phyloP scores from a whole-genome alignment of 148 eudicot genomes.

The Fagopyrum esculentum region DNA sequence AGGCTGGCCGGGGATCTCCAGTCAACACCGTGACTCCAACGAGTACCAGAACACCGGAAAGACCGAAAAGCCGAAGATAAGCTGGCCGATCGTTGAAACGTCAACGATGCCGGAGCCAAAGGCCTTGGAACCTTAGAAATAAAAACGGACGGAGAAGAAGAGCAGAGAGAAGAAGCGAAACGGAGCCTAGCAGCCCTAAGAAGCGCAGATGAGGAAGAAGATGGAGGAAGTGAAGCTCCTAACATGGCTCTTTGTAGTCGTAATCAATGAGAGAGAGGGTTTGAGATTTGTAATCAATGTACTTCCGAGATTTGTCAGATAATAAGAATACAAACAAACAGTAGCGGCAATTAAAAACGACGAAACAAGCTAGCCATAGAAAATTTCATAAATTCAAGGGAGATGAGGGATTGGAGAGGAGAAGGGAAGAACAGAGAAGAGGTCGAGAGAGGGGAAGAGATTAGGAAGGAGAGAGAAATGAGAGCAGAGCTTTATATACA shows the following conservation, averaged over 20 bases:
- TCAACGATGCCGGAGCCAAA: constrained; percentile 23
- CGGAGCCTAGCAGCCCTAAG: constrained; percentile 37
- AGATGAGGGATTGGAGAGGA: background rate
- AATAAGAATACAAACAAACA: background rate
- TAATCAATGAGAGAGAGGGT: background rate
- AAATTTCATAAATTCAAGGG: background rate
- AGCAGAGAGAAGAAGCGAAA: constrained; percentile 29
- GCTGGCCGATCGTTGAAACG: constrained; percentile 24
- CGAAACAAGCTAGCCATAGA: background rate
- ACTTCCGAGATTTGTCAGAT: constrained; percentile 1
- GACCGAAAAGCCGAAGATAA: constrained; percentile 39
- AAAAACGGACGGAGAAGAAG: constrained; percentile 8
- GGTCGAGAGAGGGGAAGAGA: too few species aligned
- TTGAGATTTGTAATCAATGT: background rate
- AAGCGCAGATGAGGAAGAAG: constrained; percentile 26
- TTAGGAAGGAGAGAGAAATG: too few species aligned
- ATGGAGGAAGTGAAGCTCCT: constrained; percentile 14
- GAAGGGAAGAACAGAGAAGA: background rate
- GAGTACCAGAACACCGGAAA: constrained; percentile 25
- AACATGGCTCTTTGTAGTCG: constrained; percentile 15
- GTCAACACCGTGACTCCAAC: constrained; percentile 60
- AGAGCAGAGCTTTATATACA: background rate
- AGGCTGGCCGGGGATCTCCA: constrained; percentile 51
- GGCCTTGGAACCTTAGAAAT: constrained; percentile 8
- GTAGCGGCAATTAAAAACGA: background rate